Conservation (phyloP, 2,329 filamentous ascomycete species). For the Botryotinia narcissicola region DNA sequence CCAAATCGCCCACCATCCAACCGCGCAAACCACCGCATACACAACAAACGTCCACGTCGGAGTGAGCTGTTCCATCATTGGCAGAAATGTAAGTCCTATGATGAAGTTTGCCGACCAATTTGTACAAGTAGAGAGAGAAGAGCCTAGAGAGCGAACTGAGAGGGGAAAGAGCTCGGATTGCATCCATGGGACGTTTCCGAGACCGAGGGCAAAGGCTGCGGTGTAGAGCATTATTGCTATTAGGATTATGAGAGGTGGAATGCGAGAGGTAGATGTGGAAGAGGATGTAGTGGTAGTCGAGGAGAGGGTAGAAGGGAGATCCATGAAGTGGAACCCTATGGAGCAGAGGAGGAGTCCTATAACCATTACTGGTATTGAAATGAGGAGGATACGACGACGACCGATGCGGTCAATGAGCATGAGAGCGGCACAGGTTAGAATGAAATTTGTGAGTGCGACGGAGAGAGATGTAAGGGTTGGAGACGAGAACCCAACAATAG, state of each 20-base stretch:
- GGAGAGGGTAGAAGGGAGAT: constrained; percentile 29
- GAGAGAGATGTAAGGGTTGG: constrained; percentile 78
- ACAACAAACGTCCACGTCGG: constrained; percentile 75
- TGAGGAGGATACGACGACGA: constrained; percentile 74
- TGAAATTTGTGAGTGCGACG: constrained; percentile 79
- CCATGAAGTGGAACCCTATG: constrained; percentile 65
- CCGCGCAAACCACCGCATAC: constrained; percentile 70
- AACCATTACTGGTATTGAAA: constrained; percentile 82
- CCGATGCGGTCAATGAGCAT: constrained; percentile 77
- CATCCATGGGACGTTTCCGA: constrained; percentile 95
- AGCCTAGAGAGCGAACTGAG: constrained; percentile 68
- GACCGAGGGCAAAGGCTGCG: constrained; percentile 77
- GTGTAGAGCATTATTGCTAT: constrained; percentile 79
- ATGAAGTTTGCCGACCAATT: constrained; percentile 89
- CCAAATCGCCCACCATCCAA: constrained; percentile 68
- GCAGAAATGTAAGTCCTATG: constrained; percentile 82
- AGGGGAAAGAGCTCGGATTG: constrained; percentile 89
- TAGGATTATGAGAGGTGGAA: constrained; percentile 60
- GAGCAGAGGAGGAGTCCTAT: constrained; percentile 68
- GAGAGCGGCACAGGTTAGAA: constrained; percentile 74
- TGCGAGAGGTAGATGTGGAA: constrained; percentile 29
- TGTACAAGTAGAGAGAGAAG: constrained; percentile 71
- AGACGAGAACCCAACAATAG: constrained; percentile 71
- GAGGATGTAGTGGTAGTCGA: constrained; percentile 5
- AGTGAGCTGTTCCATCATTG: constrained; percentile 75